Percentiles rank a stretch among this genome's conserved stretches.
Conservation (phyloP, 169 alveolate genomes). For the Plasmodium inui region DNA sequence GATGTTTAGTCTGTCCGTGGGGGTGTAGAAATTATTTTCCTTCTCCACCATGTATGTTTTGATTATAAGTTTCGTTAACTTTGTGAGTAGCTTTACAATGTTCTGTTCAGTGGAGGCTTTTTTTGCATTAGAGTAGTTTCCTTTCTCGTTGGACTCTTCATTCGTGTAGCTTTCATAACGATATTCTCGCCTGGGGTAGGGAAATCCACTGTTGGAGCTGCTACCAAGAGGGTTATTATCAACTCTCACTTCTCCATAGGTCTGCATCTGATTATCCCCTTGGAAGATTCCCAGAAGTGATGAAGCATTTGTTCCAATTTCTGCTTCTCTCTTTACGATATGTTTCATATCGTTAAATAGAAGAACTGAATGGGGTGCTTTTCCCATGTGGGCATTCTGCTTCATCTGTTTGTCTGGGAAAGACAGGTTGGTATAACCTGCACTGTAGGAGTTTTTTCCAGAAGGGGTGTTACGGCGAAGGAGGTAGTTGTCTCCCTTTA, state of each 20-base stretch:
- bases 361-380: background rate
- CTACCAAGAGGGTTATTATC: background rate
- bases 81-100: slow-evolving; percentile 3
- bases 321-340: background rate
- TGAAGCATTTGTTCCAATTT: background rate
- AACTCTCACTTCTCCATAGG: background rate
- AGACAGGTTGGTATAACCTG: background rate
- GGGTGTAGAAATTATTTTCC: slow-evolving; percentile 19
- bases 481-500: background rate
- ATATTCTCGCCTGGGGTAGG: background rate
- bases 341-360: background rate
- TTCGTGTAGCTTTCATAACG: background rate
- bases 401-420: background rate
- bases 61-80: slow-evolving; percentile 16
- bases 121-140: background rate
- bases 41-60: slow-evolving; percentile 12
- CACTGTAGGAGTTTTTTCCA: background rate
- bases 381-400: background rate
- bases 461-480: background rate
- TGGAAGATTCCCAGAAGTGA: background rate
- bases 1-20: slow-evolving; percentile 63
- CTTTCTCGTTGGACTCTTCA: background rate
- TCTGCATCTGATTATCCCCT: background rate
- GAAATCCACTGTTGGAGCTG: background rate
- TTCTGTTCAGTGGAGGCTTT: slow-evolving; percentile 13